Evolutionary conservation across 768 basidiomycete species (phyloP).

Genomic region (Podaxis sp.): DNA sequence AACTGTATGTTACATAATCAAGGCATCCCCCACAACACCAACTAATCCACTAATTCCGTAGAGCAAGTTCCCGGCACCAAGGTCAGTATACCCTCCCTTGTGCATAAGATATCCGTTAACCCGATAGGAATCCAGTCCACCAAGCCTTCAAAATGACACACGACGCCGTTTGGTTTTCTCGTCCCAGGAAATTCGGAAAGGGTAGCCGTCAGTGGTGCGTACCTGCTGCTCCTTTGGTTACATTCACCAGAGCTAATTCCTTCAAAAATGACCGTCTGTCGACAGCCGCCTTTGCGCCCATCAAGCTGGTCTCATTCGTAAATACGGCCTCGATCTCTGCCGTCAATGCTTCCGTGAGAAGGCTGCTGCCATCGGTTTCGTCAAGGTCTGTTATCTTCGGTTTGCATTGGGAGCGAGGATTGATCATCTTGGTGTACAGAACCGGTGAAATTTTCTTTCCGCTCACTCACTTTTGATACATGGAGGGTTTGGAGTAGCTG

Average conservation of each 20-base stretch:
- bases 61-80: slow-evolving; percentile 20
- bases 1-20: slow-evolving; percentile 40
- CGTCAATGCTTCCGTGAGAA: slow-evolving; percentile 99
- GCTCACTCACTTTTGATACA: neutral
- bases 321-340: slow-evolving; percentile 96
- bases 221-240: neutral
- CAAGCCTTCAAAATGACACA: slow-evolving; percentile 77
- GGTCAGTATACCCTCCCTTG: slow-evolving; percentile 26
- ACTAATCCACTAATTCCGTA: slow-evolving; percentile 16
- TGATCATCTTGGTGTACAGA: slow-evolving; percentile 18
- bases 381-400: slow-evolving; percentile 57
- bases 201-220: slow-evolving; percentile 81
- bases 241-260: neutral
- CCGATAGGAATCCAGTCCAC: slow-evolving; percentile 12
- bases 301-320: slow-evolving; percentile 96
- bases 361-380: slow-evolving; percentile 88
- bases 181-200: slow-evolving; percentile 93
- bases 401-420: neutral
- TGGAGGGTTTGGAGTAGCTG: neutral
- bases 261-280: slow-evolving; percentile 3
- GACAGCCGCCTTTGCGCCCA: slow-evolving; percentile 91
- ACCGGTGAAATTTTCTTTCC: slow-evolving; percentile 22
- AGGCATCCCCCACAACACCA: slow-evolving; percentile 14
- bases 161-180: slow-evolving; percentile 98
- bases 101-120: neutral